These are phyloP conservation scores for Raffaelea albimanens DNA, from an alignment of 2,329 filamentous ascomycete genomes.

Conservation along the genomic window DNA sequence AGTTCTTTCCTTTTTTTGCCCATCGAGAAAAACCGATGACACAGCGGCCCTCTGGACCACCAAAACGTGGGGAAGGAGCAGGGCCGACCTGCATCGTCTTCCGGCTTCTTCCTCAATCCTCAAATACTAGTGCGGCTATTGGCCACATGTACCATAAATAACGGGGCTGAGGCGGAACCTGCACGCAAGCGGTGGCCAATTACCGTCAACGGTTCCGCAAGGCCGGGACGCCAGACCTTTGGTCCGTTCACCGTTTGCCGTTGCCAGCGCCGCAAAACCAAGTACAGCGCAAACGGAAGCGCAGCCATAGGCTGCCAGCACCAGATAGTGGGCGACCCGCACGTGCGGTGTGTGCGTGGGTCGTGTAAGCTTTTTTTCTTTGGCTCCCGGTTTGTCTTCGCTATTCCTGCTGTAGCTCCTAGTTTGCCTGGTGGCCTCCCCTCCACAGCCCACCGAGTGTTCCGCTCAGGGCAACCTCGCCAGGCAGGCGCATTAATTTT, in stretches of 20 bases:
- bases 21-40: too few species aligned
- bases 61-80: conserved; percentile 7
- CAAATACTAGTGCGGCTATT: neutral
- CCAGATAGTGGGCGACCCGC: neutral
- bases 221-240: neutral
- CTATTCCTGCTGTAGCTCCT: neutral
- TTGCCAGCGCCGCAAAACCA: too few species aligned
- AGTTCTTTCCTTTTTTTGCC: too few species aligned
- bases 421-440: neutral
- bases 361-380: neutral
- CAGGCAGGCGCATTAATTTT: too few species aligned
- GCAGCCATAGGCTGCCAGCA: neutral
- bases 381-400: neutral
- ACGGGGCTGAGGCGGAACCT: neutral
- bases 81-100: conserved; percentile 4
- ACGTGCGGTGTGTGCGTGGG: neutral
- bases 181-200: neutral
- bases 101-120: conserved; percentile 12
- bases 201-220: neutral
- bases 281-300: neutral
- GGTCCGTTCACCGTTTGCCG: neutral
- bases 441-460: neutral
- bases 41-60: neutral
- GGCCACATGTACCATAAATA: neutral
- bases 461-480: neutral